phyloP scores from a whole-genome alignment of 345 rosid genomes.

The Salix arbutifolia region DNA sequence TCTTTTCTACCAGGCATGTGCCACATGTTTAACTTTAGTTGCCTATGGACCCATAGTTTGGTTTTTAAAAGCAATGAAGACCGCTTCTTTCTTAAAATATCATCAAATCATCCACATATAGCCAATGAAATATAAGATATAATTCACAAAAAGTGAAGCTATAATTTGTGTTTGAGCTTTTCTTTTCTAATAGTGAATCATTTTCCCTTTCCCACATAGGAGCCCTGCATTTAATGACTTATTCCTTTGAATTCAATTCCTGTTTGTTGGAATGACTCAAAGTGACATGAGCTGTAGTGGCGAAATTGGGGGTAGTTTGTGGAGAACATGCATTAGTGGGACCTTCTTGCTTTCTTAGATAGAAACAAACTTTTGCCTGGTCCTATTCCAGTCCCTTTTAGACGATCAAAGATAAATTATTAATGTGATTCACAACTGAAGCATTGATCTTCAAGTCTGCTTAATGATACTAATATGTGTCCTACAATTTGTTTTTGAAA shows the following conservation, averaged over 20 bases:
- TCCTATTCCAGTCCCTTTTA: background rate
- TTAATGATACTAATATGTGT: too few species aligned
- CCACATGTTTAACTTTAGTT: conserved; percentile 13
- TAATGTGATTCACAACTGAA: background rate
- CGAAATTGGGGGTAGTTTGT: background rate
- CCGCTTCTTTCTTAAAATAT: background rate
- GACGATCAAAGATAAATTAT: background rate
- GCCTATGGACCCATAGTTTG: background rate
- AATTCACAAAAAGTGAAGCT: background rate
- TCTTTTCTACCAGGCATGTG: conserved; percentile 24
- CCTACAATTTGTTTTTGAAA: too few species aligned
- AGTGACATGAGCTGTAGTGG: background rate
- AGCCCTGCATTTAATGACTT: background rate
- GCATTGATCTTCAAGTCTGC: background rate
- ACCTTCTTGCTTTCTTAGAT: conserved; percentile 7
- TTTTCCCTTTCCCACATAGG: background rate
- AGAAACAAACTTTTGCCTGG: background rate
- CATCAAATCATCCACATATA: background rate
- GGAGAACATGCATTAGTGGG: conserved; percentile 7
- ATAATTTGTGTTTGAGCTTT: background rate
- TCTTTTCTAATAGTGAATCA: background rate
- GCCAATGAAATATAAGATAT: background rate
- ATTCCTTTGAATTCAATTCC: conserved; percentile 3
- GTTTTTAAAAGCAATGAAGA: background rate
- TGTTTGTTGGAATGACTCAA: conserved; percentile 14